phyloP scores from a whole-genome alignment of 768 basidiomycete genomes.

The Macrocybe gigantea region DNA sequence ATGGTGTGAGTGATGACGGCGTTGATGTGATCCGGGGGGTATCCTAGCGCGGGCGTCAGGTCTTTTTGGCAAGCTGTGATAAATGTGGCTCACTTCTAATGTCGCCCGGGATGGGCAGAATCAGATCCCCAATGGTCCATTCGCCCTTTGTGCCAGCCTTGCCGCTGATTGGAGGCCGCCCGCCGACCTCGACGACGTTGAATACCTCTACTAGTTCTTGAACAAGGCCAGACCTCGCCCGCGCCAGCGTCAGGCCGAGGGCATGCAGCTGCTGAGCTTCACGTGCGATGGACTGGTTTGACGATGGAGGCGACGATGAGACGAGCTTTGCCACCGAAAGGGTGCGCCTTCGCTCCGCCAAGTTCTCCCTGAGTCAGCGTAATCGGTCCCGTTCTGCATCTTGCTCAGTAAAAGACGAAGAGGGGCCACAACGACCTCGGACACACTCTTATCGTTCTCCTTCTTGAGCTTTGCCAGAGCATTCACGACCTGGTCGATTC shows the following conservation, averaged over 20 bases:
- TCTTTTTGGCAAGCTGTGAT: not conserved
- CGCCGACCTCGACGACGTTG: conserved; percentile 76
- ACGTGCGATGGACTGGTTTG: conserved; percentile 20
- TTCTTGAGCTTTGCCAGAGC: conserved; percentile 44
- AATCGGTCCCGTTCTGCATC: conserved; percentile 58
- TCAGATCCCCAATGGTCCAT: conserved; percentile 80
- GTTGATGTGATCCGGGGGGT: conserved; percentile 86
- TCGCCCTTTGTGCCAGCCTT: conserved; percentile 75
- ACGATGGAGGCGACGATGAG: conserved; percentile 9
- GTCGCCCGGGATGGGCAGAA: conserved; percentile 80
- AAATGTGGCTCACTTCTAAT: conserved; percentile 52
- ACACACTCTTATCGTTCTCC: conserved; percentile 61
- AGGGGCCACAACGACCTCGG: not conserved
- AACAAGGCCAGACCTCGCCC: conserved; percentile 68
- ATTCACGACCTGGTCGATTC: conserved; percentile 45
- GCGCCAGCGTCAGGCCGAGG: conserved; percentile 50
- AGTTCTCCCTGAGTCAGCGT: conserved; percentile 48
- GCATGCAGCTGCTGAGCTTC: conserved; percentile 42
- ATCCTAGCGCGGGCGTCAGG: conserved; percentile 37
- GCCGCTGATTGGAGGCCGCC: conserved; percentile 67
- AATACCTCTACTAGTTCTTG: conserved; percentile 85
- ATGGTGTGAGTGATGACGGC: conserved; percentile 80
- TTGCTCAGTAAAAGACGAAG: not conserved
- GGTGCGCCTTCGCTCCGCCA: conserved; percentile 61
- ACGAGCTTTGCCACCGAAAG: conserved; percentile 51